Percentiles rank a stretch among this genome's conserved stretches.
phyloP scores from a whole-genome alignment of 495 filamentous ascomycete species.

The Annulohypoxylon maeteangense region DNA sequence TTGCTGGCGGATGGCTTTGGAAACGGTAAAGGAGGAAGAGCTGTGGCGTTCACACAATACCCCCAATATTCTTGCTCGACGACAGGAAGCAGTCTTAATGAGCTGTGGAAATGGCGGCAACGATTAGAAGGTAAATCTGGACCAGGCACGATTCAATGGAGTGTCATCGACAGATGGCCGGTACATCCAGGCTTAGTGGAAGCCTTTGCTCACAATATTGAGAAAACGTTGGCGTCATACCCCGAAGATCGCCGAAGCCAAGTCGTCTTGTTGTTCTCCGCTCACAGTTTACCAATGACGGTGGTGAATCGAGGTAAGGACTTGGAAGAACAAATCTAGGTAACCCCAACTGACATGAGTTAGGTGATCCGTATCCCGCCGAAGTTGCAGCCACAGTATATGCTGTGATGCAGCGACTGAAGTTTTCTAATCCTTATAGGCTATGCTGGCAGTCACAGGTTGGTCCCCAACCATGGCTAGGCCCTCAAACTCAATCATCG shows the following conservation, averaged over 20 bases:
- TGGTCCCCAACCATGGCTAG: conserved; percentile 93
- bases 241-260: conserved; percentile 78
- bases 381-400: conserved; percentile 98
- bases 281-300: conserved; percentile 95
- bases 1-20: conserved; percentile 91
- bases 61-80: conserved; percentile 99
- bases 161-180: conserved; percentile 98
- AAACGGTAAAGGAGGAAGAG: conserved; percentile 83
- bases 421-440: conserved; percentile 87
- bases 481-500: conserved; percentile 89
- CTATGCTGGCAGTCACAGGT: conserved; percentile 99
- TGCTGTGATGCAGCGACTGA: conserved; percentile 91
- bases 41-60: conserved; percentile 98
- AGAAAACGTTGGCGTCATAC: conserved; percentile 82
- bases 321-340: not conserved
- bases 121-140: conserved; percentile 81
- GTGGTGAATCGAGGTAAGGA: conserved; percentile 87
- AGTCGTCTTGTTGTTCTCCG: conserved; percentile 91
- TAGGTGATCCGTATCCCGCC: conserved; percentile 93
- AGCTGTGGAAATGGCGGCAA: conserved; percentile 95
- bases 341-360: conserved; percentile 36
- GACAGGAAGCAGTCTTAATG: conserved; percentile 94
- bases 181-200: conserved; percentile 89
- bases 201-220: conserved; percentile 90
- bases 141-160: conserved; percentile 85